phyloP scores from a whole-genome alignment of 768 basidiomycete genomes.

The Tulasnella sp. region DNA sequence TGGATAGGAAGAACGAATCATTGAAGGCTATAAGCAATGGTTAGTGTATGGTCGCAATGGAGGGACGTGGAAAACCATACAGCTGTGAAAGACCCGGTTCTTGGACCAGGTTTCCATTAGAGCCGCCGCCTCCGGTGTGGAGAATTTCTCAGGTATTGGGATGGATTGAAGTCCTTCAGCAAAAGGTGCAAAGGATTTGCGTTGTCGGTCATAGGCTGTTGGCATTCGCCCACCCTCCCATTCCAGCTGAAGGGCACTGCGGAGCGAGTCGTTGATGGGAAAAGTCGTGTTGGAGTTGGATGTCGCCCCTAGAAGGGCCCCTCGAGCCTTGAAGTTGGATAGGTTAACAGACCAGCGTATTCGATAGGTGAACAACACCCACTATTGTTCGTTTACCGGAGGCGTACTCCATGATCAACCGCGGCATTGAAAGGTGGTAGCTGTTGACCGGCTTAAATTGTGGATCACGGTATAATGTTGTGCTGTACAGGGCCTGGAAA shows the following conservation, averaged over 20 bases:
- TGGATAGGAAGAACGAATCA: conserved; percentile 67
- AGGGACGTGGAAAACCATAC: too few relatives aligned
- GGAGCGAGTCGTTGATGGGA: conserved; percentile 48
- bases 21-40: conserved; percentile 26
- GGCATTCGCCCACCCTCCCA: conserved; percentile 27
- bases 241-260: conserved; percentile 43
- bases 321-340: conserved; percentile 39
- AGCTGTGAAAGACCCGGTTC: conserved; percentile 40
- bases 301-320: conserved; percentile 60
- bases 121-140: conserved; percentile 53
- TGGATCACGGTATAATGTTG: conserved; percentile 58
- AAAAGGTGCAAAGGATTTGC: conserved; percentile 38
- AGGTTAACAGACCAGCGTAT: not conserved
- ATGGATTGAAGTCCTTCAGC: conserved; percentile 41
- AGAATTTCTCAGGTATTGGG: conserved; percentile 45
- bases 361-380: conserved; percentile 28
- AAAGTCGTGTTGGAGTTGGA: conserved; percentile 48
- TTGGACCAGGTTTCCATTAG: conserved; percentile 69
- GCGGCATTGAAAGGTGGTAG: conserved; percentile 67
- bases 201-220: conserved; percentile 47
- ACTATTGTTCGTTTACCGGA: conserved; percentile 60
- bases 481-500: conserved; percentile 64
- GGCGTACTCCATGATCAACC: conserved; percentile 64
- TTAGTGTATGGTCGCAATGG: too few relatives aligned
- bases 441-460: conserved; percentile 55